Conservation (phyloP, 495 filamentous ascomycete species). For the Penicillium antarcticum region DNA sequence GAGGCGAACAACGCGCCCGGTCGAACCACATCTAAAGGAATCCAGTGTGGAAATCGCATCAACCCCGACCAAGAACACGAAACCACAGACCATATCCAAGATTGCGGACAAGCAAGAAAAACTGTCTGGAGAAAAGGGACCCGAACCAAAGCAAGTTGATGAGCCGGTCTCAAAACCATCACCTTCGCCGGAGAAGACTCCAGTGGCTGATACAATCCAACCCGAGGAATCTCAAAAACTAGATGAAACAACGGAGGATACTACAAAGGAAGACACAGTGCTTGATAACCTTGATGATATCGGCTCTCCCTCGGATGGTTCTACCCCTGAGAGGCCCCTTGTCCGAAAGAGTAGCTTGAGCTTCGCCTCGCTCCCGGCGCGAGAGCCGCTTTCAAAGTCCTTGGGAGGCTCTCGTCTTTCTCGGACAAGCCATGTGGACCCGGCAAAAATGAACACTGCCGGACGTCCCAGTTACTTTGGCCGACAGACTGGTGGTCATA, state of each 20-base stretch:
- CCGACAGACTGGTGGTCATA: slow-evolving; percentile 41
- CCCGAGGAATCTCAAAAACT: slow-evolving; percentile 14
- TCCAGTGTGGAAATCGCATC: slow-evolving; percentile 14
- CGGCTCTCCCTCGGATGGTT: slow-evolving; percentile 59
- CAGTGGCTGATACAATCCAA: slow-evolving; percentile 7
- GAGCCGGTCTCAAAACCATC: not conserved
- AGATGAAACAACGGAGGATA: slow-evolving; percentile 20
- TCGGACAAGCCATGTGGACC: slow-evolving; percentile 76
- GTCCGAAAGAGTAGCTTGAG: slow-evolving; percentile 90
- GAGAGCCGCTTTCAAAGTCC: slow-evolving; percentile 81
- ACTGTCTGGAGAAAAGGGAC: slow-evolving; percentile 5
- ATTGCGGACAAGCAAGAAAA: slow-evolving; percentile 12
- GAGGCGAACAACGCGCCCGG: slow-evolving; percentile 5
- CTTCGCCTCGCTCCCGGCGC: slow-evolving; percentile 86
- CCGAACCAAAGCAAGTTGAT: slow-evolving; percentile 1
- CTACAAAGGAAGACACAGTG: slow-evolving; percentile 45
- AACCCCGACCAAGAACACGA: slow-evolving; percentile 12
- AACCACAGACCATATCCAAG: slow-evolving; percentile 1
- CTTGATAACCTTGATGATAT: slow-evolving; percentile 54
- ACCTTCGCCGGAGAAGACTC: slow-evolving; percentile 21
- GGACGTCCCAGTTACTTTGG: slow-evolving; percentile 57
- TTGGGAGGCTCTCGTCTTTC: slow-evolving; percentile 70
- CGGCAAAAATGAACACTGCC: slow-evolving; percentile 43
- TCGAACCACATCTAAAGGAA: slow-evolving; percentile 6
- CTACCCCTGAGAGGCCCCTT: slow-evolving; percentile 57